Base-by-base conservation (phyloP, 352 stramenopile species). In the Pythium oligandrum region DNA sequence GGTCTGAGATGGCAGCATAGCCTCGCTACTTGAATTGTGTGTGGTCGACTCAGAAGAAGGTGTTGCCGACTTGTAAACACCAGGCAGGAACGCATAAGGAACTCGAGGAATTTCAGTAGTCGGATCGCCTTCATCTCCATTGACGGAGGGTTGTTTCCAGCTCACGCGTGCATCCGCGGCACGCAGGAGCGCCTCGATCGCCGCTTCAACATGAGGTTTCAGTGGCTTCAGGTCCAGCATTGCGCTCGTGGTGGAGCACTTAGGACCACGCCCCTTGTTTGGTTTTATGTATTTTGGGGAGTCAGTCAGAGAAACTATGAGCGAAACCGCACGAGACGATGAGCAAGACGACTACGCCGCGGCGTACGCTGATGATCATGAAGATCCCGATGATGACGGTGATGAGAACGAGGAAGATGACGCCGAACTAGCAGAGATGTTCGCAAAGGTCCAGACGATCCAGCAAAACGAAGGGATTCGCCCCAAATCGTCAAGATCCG, bases 381-480 rank as follows among this genome's bases (percentile, higher is more conserved):
- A 3, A 9, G 51, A 51, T 12, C 44, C 43, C 33, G 60, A 73
- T 4, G 57, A 60, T 3, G 51, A 72, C 39, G 64, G 71, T 26
- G 65, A 76, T 4, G 61, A 60, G 1, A 53, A 74, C 26, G 63
- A 81, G 12, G 73, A 75, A 37, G 70, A 84, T 33, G 75, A 73
- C n/a, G 70, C 59, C 11, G 77, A 90, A 42, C 64, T 89, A 3
- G 75, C 78, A 6, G 73, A 75, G 26, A 88, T 89, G 78, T 75
- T 91, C 33, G 75, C 81, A 39, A 92, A 88, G 55, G 75, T 88
- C 6, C 62, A 86, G 44, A 86, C 57, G 3, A 79, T 91, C 40
- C 78, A 88, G 42, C 66, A 80, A 40, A 52, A 60, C 1, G 70
- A 86, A 48, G 65, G 63, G 1, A 55, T 68, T 30, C 46, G 44